These are phyloP conservation scores for Hyphodiscus hymeniophilus DNA, from an alignment of 495 filamentous ascomycete species.

Conservation along the genomic window DNA sequence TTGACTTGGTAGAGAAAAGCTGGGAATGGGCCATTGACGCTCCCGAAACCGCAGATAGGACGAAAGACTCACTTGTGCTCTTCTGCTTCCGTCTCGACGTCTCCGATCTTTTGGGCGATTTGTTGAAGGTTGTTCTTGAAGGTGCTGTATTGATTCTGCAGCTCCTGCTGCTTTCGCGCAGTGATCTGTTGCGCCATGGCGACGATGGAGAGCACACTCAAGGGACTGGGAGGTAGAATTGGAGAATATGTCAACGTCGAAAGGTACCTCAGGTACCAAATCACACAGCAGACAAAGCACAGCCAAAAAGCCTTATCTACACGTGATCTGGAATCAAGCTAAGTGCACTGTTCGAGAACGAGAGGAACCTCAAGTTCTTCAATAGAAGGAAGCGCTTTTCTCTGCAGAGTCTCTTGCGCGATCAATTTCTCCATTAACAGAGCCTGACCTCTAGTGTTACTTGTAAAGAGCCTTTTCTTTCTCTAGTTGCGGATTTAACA, in stretches of 20 bases:
- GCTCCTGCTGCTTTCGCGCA: constrained; percentile 81
- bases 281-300: no score
- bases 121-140: constrained; percentile 95
- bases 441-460: no score
- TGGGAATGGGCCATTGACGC: constrained; percentile 5
- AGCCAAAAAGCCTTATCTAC: no score
- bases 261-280: no score
- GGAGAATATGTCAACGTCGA: neutral
- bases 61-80: constrained; percentile 79
- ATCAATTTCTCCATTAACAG: no score
- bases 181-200: constrained; percentile 24
- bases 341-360: no score
- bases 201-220: neutral
- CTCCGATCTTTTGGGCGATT: constrained; percentile 90
- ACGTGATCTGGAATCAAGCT: no score
- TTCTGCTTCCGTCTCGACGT: constrained; percentile 93
- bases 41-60: neutral
- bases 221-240: neutral
- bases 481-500: no score
- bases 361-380: no score
- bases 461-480: no score
- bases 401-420: no score
- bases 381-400: no score
- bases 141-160: constrained; percentile 86
- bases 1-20: constrained; percentile 1